Conservation (phyloP, 495 filamentous ascomycete species). For the Wilcoxina mikolae region DNA sequence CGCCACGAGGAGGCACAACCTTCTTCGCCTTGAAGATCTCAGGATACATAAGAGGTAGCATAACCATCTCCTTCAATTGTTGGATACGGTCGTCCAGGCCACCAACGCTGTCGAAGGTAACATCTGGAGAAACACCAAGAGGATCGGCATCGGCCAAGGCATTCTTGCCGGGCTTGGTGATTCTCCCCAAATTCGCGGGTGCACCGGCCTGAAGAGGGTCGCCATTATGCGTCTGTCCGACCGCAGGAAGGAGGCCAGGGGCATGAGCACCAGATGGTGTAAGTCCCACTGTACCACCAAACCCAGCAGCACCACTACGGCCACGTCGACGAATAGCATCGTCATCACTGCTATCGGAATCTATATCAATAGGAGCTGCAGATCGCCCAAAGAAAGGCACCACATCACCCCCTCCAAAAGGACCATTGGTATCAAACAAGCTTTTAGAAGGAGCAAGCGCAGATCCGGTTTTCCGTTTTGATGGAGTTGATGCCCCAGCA, state of each 20-base stretch:
- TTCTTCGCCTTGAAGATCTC: conserved; percentile 88
- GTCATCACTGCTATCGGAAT: conserved; percentile 95
- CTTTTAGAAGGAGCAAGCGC: conserved; percentile 43
- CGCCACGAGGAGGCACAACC: conserved; percentile 82
- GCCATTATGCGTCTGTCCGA: conserved; percentile 47
- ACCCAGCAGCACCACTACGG: conserved; percentile 41
- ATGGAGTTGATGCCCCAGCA: conserved; percentile 42
- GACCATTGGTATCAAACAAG: conserved; percentile 73
- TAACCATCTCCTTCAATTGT: conserved; percentile 95
- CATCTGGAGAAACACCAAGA: conserved; percentile 73
- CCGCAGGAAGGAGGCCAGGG: conserved; percentile 38
- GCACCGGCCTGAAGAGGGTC: conserved; percentile 52
- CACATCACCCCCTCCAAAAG: conserved; percentile 74
- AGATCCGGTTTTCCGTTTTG: conserved; percentile 43
- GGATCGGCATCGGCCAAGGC: conserved; percentile 83
- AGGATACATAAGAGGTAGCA: conserved; percentile 80
- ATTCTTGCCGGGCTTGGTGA: conserved; percentile 45
- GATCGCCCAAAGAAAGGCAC: conserved; percentile 60
- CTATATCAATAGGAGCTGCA: conserved; percentile 55
- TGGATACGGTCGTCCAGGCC: conserved; percentile 84
- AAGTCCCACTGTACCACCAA: conserved; percentile 64
- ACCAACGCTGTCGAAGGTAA: conserved; percentile 85
- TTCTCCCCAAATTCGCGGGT: conserved; percentile 74
- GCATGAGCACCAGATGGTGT: conserved; percentile 54
- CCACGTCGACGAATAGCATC: conserved; percentile 47